Percentiles rank a stretch among this genome's conserved stretches.
These are phyloP conservation scores for Amaranthus tricolor DNA, from an alignment of 179 eudicot genomes.

Conservation along the genomic window DNA sequence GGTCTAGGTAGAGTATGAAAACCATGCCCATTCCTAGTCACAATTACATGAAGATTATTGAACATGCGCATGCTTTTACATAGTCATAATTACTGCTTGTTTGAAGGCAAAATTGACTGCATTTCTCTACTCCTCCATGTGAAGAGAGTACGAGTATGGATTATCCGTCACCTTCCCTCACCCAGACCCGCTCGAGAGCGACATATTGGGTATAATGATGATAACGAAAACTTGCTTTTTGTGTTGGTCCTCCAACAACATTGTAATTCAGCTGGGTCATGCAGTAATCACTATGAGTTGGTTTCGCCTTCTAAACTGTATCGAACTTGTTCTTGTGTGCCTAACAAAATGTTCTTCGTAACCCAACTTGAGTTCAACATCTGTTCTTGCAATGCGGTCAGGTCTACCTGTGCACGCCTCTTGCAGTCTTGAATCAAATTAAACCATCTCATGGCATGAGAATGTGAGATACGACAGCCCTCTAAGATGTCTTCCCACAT, in stretches of 20 bases:
- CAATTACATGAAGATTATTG: too few relatives aligned
- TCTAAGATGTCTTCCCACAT: conserved; percentile 38
- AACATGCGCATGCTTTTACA: too few relatives aligned
- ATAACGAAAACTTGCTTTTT: too few relatives aligned
- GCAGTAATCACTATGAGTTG: neutral
- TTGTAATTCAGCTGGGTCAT: neutral
- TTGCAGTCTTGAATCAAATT: conserved; percentile 49
- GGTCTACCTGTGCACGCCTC: conserved; percentile 35
- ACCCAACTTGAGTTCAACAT: conserved; percentile 60
- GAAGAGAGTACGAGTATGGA: too few relatives aligned
- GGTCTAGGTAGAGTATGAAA: too few relatives aligned
- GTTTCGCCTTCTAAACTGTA: conserved; percentile 51
- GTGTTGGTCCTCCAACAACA: neutral
- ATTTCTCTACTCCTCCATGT: too few relatives aligned
- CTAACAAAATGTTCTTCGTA: conserved; percentile 60
- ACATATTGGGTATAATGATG: too few relatives aligned
- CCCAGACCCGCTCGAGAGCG: too few relatives aligned
- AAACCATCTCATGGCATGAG: conserved; percentile 48
- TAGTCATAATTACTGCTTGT: too few relatives aligned
- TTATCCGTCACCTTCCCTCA: too few relatives aligned
- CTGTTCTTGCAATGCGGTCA: conserved; percentile 40
- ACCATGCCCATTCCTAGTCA: too few relatives aligned
- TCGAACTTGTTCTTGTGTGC: conserved; percentile 61
- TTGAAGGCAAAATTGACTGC: too few relatives aligned
- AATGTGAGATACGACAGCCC: conserved; percentile 30